Percentiles rank a stretch among this genome's conserved stretches.
Conservation (phyloP, 225 moss, liverwort and hornwort species). For the Polytrichum formosum region DNA sequence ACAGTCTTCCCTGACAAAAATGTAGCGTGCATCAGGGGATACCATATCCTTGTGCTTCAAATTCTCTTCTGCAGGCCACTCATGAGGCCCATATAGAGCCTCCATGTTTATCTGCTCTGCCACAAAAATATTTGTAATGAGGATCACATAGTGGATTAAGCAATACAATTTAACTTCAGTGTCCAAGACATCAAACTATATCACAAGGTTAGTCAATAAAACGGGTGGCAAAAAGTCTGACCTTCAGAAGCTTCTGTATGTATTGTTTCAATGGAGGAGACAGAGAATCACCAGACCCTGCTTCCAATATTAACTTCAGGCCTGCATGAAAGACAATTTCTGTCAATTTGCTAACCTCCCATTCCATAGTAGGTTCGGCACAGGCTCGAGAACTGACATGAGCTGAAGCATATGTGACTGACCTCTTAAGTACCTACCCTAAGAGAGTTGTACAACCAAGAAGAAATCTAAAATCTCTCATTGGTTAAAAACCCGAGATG, state of each 20-base stretch:
- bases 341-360: neutral
- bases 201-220: no score
- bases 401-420: neutral
- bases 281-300: slow-evolving; percentile 64
- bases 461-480: no score
- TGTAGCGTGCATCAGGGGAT: slow-evolving; percentile 84
- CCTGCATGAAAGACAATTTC: slow-evolving; percentile 43
- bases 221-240: slow-evolving; percentile 24
- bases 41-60: slow-evolving; percentile 89
- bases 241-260: slow-evolving; percentile 79
- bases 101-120: slow-evolving; percentile 94
- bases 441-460: no score
- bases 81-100: slow-evolving; percentile 68
- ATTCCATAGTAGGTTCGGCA: neutral
- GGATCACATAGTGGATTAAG: slow-evolving; percentile 11
- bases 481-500: neutral
- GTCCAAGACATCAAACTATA: no score
- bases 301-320: slow-evolving; percentile 64
- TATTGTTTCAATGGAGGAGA: slow-evolving; percentile 52
- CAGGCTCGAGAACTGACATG: neutral
- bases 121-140: slow-evolving; percentile 30
- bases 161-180: neutral
- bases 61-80: slow-evolving; percentile 93
- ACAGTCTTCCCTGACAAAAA: slow-evolving; percentile 61
- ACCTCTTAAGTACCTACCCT: neutral